Percentiles rank a stretch among this genome's conserved stretches.
phyloP scores from a whole-genome alignment of 179 eudicot species.

The Camellia oleifera region DNA sequence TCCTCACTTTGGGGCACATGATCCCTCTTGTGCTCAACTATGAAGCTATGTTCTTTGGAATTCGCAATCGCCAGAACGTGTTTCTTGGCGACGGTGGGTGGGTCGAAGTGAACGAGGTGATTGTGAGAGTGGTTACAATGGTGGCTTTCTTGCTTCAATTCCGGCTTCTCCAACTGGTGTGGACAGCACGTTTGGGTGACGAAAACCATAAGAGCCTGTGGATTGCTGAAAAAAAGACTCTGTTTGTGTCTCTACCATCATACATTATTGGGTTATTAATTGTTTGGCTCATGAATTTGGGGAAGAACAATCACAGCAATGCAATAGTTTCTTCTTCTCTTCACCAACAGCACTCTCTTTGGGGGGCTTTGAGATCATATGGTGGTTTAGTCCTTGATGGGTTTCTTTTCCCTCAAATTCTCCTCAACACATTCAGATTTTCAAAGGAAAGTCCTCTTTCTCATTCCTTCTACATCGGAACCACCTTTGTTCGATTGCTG shows the following conservation, averaged over 20 bases:
- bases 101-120: conserved; percentile 67
- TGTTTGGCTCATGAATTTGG: conserved; percentile 37
- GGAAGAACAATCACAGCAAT: conserved; percentile 13
- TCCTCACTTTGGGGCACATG: conserved; percentile 64
- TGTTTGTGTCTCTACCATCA: conserved; percentile 34
- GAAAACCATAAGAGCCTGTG: conserved; percentile 26
- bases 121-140: conserved; percentile 57
- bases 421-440: conserved; percentile 46
- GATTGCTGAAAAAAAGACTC: conserved; percentile 44
- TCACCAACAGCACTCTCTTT: not conserved
- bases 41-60: conserved; percentile 49
- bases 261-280: conserved; percentile 41
- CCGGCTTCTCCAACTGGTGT: conserved; percentile 57
- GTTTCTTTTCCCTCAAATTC: conserved; percentile 26
- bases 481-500: conserved; percentile 47
- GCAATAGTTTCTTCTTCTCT: not conserved
- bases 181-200: conserved; percentile 41
- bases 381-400: conserved; percentile 61
- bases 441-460: conserved; percentile 45
- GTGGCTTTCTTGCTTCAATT: conserved; percentile 54
- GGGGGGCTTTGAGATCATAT: conserved; percentile 57
- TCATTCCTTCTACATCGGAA: conserved; percentile 52
- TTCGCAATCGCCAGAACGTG: conserved; percentile 28
- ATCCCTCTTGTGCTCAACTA: conserved; percentile 61
- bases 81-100: conserved; percentile 39